Conservation (phyloP, 108 stramenopile species). For the Cyclotella distinguenda region DNA sequence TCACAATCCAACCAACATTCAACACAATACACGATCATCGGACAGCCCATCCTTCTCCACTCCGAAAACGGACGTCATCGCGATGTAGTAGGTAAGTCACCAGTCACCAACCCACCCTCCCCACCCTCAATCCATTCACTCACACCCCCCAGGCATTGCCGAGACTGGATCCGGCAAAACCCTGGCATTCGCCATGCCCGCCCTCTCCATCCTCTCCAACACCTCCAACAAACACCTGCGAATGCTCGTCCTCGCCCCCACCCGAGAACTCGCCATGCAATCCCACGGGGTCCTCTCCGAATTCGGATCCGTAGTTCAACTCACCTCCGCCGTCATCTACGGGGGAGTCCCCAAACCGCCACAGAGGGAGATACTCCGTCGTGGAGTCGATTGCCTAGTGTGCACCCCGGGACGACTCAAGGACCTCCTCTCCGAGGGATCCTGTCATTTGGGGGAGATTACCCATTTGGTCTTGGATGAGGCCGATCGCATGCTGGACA, state of each 20-base stretch:
- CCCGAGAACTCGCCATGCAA: constrained; percentile 98
- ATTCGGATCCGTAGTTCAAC: constrained; percentile 73
- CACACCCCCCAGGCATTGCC: no score
- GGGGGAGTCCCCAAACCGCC: constrained; percentile 95
- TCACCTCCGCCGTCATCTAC: constrained; percentile 86
- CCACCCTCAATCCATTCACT: no score
- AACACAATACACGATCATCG: no score
- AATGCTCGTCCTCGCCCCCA: constrained; percentile 96
- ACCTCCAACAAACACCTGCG: constrained; percentile 59
- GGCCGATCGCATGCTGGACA: constrained; percentile 84
- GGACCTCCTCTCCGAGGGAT: constrained; percentile 90
- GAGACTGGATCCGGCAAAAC: constrained; percentile 92
- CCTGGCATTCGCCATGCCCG: constrained; percentile 91
- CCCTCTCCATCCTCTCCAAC: constrained; percentile 70
- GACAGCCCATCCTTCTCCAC: constrained; percentile 41
- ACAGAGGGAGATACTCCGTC: constrained; percentile 73
- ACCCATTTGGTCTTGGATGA: constrained; percentile 93
- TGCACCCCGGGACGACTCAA: constrained; percentile 96
- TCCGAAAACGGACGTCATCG: constrained; percentile 45
- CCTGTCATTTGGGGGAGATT: constrained; percentile 76
- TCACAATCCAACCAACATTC: not conserved
- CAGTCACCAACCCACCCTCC: no score
- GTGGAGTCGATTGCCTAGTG: constrained; percentile 87
- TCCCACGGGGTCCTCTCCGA: constrained; percentile 89
- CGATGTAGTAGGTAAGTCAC: constrained; percentile 85